phyloP scores from a whole-genome alignment of 2,329 filamentous ascomycete genomes.

The Dendryphion nanum region DNA sequence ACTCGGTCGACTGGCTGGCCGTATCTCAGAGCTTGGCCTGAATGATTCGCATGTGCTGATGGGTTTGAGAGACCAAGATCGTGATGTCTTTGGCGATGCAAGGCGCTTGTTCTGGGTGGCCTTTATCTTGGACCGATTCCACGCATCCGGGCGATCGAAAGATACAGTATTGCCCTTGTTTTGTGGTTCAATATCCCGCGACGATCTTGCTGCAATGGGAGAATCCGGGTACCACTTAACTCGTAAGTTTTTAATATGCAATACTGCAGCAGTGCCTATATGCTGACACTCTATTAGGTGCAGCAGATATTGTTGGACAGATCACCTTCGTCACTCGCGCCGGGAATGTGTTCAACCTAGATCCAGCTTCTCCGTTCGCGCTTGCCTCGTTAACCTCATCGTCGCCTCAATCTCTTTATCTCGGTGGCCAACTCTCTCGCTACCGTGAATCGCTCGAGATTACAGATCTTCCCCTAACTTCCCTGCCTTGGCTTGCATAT shows the following conservation, averaged over 20 bases:
- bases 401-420: slow-evolving; percentile 25
- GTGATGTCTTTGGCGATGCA: slow-evolving; percentile 26
- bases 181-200: slow-evolving; percentile 28
- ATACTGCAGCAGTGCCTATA: not conserved
- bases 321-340: slow-evolving; percentile 27
- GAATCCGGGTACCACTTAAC: slow-evolving; percentile 36
- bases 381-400: slow-evolving; percentile 23
- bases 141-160: slow-evolving; percentile 33
- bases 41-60: slow-evolving; percentile 28
- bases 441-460: slow-evolving; percentile 33
- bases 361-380: slow-evolving; percentile 28
- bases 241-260: slow-evolving; percentile 22
- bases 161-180: slow-evolving; percentile 32
- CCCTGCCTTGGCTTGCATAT: slow-evolving; percentile 33
- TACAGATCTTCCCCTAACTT: slow-evolving; percentile 24
- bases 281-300: slow-evolving; percentile 14
- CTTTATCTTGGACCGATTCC: slow-evolving; percentile 38
- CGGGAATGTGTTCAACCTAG: slow-evolving; percentile 28
- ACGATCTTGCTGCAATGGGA: slow-evolving; percentile 29
- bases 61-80: slow-evolving; percentile 28
- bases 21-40: slow-evolving; percentile 28
- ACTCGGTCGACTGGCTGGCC: slow-evolving; percentile 30
- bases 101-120: slow-evolving; percentile 38
- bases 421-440: slow-evolving; percentile 28
- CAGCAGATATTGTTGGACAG: slow-evolving; percentile 31